phyloP scores from a whole-genome alignment of 495 filamentous ascomycete genomes.

The Rusavskia elegans region DNA sequence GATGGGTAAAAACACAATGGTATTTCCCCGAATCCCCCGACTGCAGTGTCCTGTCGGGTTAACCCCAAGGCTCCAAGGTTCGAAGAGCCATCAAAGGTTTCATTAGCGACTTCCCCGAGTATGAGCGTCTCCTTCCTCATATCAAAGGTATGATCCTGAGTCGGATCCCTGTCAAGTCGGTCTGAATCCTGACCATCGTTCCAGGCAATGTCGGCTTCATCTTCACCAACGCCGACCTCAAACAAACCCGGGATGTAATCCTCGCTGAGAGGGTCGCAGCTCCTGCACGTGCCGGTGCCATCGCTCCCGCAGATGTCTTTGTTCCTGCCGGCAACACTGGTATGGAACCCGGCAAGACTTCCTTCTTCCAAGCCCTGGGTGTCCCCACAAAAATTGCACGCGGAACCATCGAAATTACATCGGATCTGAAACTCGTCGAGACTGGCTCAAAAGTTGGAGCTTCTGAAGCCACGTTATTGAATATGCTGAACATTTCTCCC shows the following conservation, averaged over 20 bases:
- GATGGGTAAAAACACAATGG: constrained; percentile 99
- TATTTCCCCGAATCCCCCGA: constrained; percentile 20
- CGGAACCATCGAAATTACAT: constrained; percentile 99
- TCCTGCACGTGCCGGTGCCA: constrained; percentile 88
- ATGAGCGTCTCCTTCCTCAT: constrained; percentile 88
- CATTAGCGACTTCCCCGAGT: constrained; percentile 78
- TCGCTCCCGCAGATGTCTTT: constrained; percentile 81
- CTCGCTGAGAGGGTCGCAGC: constrained; percentile 92
- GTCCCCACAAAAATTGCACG: constrained; percentile 99
- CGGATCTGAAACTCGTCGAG: constrained; percentile 95
- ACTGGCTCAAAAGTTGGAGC: constrained; percentile 85
- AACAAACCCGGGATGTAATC: constrained; percentile 82
- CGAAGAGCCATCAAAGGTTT: constrained; percentile 97
- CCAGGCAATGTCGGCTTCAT: constrained; percentile 93
- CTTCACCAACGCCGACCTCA: constrained; percentile 96
- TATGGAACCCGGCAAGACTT: constrained; percentile 99
- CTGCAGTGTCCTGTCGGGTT: constrained; percentile 3
- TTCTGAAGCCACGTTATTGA: constrained; percentile 94
- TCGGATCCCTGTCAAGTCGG: too few species aligned
- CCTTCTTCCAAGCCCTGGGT: constrained; percentile 99
- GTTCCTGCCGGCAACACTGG: constrained; percentile 96
- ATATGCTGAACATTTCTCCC: constrained; percentile 99
- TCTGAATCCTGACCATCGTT: neutral
- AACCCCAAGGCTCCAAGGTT: constrained; percentile 33
- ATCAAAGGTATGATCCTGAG: constrained; percentile 46